Base-by-base conservation (phyloP, 2,329 filamentous ascomycete species). In the Rhytidhysteron rufulum region DNA sequence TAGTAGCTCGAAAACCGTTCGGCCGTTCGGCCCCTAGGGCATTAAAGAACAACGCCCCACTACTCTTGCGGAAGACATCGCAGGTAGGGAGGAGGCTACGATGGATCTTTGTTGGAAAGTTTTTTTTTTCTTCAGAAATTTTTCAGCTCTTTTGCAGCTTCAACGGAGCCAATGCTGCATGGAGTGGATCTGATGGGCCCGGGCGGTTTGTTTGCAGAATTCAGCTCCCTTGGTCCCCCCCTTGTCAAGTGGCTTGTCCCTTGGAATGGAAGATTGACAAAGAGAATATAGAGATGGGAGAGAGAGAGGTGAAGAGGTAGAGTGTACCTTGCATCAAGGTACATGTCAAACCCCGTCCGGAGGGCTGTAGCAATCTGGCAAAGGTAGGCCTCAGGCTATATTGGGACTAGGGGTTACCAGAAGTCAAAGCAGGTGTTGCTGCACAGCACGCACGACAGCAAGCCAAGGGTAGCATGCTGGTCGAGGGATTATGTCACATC, bases 271-370 rank as follows among this genome's bases (percentile, higher is more conserved):
- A 19, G 20, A 17, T 30, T 19, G 35, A 19, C 20, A 35, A n/a
- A 32, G 41, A 25, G 33, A 33, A 24, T 15, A n/a, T n/a, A 10
- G 39, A 27, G 24, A 39, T 31, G 37, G 27, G 21, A 33, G 17
- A 39, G 34, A n/a, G n/a, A n/a, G n/a, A n/a, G n/a, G n/a, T n/a
- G n/a, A n/a, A n/a, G n/a, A 15, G 40, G 18, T 39, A 34, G 11
- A 25, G 19, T 33, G 51, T 54, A 54, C 51, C 51, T 54, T 54
- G 51, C 51, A 53, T 52, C 34, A 42, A 42, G 34, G 36, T 34
- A 44, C 39, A 41, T 34, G 31, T 43, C 25, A 16, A 34, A 19
- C 16, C 41, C 35, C 32, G 40, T 44, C 41, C 44, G 41, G 47
- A 45, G 24, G 13, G n/a, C 30, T 15, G 32, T 36, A 24, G 48